phyloP scores from a whole-genome alignment of 768 basidiomycete species.

The Mycena vitilis region DNA sequence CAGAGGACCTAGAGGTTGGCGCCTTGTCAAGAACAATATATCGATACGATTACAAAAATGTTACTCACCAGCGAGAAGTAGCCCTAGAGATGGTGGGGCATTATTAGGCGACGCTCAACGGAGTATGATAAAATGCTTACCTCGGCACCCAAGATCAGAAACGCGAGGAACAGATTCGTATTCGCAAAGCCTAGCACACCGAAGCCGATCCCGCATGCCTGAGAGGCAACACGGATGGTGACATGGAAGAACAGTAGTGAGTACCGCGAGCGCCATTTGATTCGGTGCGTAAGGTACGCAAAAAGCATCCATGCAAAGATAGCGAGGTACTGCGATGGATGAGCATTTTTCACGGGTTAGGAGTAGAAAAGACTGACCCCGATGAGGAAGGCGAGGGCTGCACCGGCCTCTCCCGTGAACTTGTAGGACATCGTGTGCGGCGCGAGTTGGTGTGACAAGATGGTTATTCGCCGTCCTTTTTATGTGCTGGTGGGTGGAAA shows the following conservation, averaged over 20 bases:
- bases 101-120: no score
- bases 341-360: no score
- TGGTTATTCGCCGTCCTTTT: no score
- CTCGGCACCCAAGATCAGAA: conserved; percentile 16
- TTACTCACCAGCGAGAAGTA: background rate
- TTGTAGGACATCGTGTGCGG: background rate
- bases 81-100: background rate
- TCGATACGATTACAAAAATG: no score
- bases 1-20: conserved; percentile 38
- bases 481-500: no score
- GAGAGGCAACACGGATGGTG: conserved; percentile 28
- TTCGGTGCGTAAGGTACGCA: conserved; percentile 17
- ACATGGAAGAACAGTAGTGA: conserved; percentile 29
- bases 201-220: conserved; percentile 25
- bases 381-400: conserved; percentile 48
- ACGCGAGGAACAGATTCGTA: conserved; percentile 20
- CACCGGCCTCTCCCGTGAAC: conserved; percentile 42
- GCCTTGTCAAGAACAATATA: background rate
- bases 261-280: conserved; percentile 30
- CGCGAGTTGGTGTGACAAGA: no score
- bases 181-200: conserved; percentile 18
- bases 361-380: conserved; percentile 5
- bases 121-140: no score
- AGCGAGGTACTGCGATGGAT: conserved; percentile 14
- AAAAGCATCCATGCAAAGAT: conserved; percentile 25